Percentiles rank a stretch among this genome's conserved stretches.
These are phyloP conservation scores for Colletotrichum incanum DNA, from an alignment of 2,329 filamentous ascomycete genomes.

Conservation along the genomic window DNA sequence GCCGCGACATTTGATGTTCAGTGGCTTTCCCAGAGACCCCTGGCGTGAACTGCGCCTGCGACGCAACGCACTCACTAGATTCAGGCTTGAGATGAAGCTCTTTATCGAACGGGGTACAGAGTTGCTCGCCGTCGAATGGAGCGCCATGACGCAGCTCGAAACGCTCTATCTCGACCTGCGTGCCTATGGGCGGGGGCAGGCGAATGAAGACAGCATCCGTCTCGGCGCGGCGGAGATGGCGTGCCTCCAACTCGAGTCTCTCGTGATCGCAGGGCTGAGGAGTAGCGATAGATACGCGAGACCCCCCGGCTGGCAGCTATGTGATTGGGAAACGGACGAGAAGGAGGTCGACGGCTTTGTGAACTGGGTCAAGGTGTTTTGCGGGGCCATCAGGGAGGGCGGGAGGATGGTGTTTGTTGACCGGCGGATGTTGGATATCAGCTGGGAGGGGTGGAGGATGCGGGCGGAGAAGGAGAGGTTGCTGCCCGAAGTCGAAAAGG, in stretches of 20 bases:
- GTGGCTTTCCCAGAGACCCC: slow-evolving; percentile 18
- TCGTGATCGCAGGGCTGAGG: slow-evolving; percentile 32
- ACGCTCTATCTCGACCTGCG: slow-evolving; percentile 39
- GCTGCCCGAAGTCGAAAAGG: slow-evolving; percentile 2
- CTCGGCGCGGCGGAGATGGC: slow-evolving; percentile 29
- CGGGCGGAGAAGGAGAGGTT: slow-evolving; percentile 22
- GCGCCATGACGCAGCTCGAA: slow-evolving; percentile 31
- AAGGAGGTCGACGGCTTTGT: slow-evolving; percentile 16
- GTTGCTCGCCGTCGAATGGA: slow-evolving; percentile 22
- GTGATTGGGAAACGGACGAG: slow-evolving; percentile 28
- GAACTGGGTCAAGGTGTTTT: slow-evolving; percentile 41
- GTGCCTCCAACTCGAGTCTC: slow-evolving; percentile 25
- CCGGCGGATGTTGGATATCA: slow-evolving; percentile 11
- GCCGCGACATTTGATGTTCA: slow-evolving; percentile 34
- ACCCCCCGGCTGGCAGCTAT: background rate
- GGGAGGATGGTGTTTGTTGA: slow-evolving; percentile 38
- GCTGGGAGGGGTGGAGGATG: slow-evolving; percentile 30
- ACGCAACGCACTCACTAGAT: slow-evolving; percentile 1
- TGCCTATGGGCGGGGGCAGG: slow-evolving; percentile 7
- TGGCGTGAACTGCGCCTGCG: slow-evolving; percentile 23
- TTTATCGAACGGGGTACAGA: slow-evolving; percentile 14
- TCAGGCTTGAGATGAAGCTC: slow-evolving; percentile 20
- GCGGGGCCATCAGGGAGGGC: slow-evolving; percentile 31
- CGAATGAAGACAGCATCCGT: slow-evolving; percentile 16
- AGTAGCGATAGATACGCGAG: background rate